Evolutionary conservation across 768 basidiomycete genomes (phyloP), one percentile per base, ranked within the genome.

Genomic region (Glaciozyma martinii): DNA sequence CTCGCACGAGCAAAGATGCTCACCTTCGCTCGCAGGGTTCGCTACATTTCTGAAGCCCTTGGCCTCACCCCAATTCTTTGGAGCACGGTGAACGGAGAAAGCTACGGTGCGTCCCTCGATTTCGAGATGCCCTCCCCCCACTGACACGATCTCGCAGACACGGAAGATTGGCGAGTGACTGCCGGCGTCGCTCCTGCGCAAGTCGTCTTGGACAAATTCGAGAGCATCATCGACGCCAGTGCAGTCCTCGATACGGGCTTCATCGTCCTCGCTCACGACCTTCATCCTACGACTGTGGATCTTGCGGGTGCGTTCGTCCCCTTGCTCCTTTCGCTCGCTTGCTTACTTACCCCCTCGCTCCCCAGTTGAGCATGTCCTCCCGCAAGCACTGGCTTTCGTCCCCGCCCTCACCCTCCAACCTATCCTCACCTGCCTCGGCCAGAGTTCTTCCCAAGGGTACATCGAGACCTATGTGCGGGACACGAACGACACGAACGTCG

Each of bases 331-430:
- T 21, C 53, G 6, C 19, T 19, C 30, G 53, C 53, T 19, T 16
- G 23, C 53, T 40, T 5, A 23, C 37, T 10, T 3, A 25, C 55
- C 12, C 16, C 23, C 37, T 25, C 50, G 50, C 50, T 52, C 7
- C 90, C 88, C 89, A 8, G 86, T 86, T 32, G 88, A 87, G 40
- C 89, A 90, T 78, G 85, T 91, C 72, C 81, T 90, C 32, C 89
- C 89, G 6, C 84, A 85, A 72, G 90, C 88, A 9, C 78, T 89
- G 62, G 83, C 85, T 1, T 71, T 73, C 53, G 87, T 87, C 13
- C 58, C 58, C 30, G 66, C 81, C 21, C 85, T 89, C 79, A 82
- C 79, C 53, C 85, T 92, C 63, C 77, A 82, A 76, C 85, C 87
- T 23, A 86, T 92, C 74, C 78, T 85, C 67, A 70, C 76, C 10